phyloP scores from a whole-genome alignment of 2,329 filamentous ascomycete species.

The Fusarium paranaense region DNA sequence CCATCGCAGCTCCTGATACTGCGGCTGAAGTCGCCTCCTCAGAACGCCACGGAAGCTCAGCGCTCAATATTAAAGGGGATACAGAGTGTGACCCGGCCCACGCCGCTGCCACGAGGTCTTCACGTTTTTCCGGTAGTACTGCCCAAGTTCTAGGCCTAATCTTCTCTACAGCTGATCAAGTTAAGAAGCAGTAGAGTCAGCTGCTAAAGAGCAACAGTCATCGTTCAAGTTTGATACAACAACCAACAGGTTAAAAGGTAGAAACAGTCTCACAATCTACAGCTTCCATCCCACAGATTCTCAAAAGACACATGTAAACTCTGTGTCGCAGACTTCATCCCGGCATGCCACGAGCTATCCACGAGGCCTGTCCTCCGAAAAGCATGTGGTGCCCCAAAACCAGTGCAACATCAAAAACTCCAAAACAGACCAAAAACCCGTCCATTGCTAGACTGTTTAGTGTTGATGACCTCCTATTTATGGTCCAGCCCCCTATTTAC shows the following conservation, averaged over 20 bases:
- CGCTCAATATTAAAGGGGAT: not conserved
- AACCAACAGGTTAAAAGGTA: not conserved
- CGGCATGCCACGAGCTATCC: slow-evolving; percentile 7
- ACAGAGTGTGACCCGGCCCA: not conserved
- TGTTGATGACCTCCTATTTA: not conserved
- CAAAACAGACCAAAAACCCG: not conserved
- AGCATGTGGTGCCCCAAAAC: not conserved
- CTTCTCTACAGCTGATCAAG: not conserved
- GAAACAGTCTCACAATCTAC: not conserved
- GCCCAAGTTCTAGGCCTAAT: not conserved
- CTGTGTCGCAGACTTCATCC: not conserved
- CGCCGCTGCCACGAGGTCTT: slow-evolving; percentile 7
- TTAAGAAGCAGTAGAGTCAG: not conserved
- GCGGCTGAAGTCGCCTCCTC: not conserved
- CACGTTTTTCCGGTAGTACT: slow-evolving; percentile 9
- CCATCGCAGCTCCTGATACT: not conserved
- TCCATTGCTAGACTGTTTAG: not conserved
- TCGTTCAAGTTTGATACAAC: not conserved
- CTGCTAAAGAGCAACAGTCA: not conserved
- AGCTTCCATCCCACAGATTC: not conserved
- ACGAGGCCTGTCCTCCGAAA: slow-evolving; percentile 4
- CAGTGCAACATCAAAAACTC: not conserved
- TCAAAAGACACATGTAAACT: not conserved
- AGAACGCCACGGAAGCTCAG: not conserved
- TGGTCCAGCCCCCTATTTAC: not conserved